Percentiles rank a stretch among this genome's conserved stretches.
Evolutionary conservation across 2,329 filamentous ascomycete species (phyloP).

Genomic region (Neocatenulostroma microsporum): DNA sequence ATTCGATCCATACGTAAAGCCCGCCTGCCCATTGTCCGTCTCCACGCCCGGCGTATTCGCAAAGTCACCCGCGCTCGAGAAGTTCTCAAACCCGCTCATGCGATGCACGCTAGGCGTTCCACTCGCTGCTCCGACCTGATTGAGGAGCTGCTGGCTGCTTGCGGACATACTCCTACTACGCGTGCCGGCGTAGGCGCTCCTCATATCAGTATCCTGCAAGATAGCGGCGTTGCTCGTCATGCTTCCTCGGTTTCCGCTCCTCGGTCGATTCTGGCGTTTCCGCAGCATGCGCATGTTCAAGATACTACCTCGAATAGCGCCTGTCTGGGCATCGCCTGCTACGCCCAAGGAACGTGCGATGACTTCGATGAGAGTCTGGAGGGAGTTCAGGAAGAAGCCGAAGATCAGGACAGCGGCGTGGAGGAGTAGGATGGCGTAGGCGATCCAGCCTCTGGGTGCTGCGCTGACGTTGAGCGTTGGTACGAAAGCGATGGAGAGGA

Average conservation of each 20-base stretch:
- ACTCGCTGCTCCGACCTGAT: slow-evolving; percentile 27
- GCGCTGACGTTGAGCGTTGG: slow-evolving; percentile 73
- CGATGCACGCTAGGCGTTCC: slow-evolving; percentile 20
- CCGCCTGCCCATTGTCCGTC: slow-evolving; percentile 11
- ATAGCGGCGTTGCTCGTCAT: slow-evolving; percentile 78
- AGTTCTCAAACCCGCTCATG: slow-evolving; percentile 47
- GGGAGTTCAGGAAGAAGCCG: slow-evolving; percentile 84
- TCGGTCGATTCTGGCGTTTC: slow-evolving; percentile 21
- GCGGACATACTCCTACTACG: slow-evolving; percentile 54
- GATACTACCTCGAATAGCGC: slow-evolving; percentile 63
- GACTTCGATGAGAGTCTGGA: slow-evolving; percentile 87
- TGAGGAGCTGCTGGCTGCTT: slow-evolving; percentile 55
- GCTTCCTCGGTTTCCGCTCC: slow-evolving; percentile 60
- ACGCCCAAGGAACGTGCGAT: slow-evolving; percentile 66
- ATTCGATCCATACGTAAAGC: slow-evolving; percentile 7
- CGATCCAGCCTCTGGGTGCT: slow-evolving; percentile 84
- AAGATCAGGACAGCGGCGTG: slow-evolving; percentile 81
- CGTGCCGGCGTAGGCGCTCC: slow-evolving; percentile 26
- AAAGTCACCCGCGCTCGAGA: slow-evolving; percentile 52
- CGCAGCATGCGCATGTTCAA: slow-evolving; percentile 53
- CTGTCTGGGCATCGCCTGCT: slow-evolving; percentile 57
- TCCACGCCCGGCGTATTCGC: slow-evolving; percentile 34
- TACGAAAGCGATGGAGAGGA: slow-evolving; percentile 59
- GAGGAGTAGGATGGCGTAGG: slow-evolving; percentile 79
- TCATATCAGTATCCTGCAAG: slow-evolving; percentile 39